Evolutionary conservation across 495 filamentous ascomycete genomes (phyloP), one percentile per base, ranked within the genome.

Genomic region (Penicillium bialowiezense): DNA sequence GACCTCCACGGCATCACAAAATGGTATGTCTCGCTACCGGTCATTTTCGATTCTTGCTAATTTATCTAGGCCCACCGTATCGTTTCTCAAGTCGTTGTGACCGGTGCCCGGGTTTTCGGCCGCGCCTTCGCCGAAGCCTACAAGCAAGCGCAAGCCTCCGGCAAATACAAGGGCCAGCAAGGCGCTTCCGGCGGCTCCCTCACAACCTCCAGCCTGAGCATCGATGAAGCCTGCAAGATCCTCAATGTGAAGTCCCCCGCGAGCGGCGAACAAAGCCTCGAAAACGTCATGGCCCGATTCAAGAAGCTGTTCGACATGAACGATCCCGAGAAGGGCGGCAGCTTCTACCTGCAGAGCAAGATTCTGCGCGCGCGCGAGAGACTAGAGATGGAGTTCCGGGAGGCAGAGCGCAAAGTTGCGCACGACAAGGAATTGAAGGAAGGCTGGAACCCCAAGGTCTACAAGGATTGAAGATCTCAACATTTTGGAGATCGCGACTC

Each of bases 321-420:
- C 70, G 89, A 97, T 45, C 92, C 93, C 19, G 76, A 90, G 64
- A 96, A 96, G 64, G 93, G 93, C 23, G 93, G 93, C 12, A 96
- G 90, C 61, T 97, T 98, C 64, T 98, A 98, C 67, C 76, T 98
- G 44, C 93, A 98, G 72, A 97, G 95, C 72, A 98, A 98, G 70
- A 80, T 98, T 35, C 69, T 97, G 44, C 74, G 93, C 45, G 93
- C 93, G 38, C 78, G 92, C 35, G 91, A 98, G 70, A 76, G 93
- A 51, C 87, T 97, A 74, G 93, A 97, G 71, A 76, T 86, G 59
- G 93, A 97, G 69, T 58, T 77, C 26, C 67, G 71, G 39, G 61
- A 76, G 51, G 76, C 73, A 9, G 73, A 75, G 55, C 72, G 72
- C 55, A 63, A 68, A 50, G 64, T 64, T 12, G 70, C 76, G 43